Conservation (phyloP, 352 stramenopile species). For the Paralagenidium karlingii region DNA sequence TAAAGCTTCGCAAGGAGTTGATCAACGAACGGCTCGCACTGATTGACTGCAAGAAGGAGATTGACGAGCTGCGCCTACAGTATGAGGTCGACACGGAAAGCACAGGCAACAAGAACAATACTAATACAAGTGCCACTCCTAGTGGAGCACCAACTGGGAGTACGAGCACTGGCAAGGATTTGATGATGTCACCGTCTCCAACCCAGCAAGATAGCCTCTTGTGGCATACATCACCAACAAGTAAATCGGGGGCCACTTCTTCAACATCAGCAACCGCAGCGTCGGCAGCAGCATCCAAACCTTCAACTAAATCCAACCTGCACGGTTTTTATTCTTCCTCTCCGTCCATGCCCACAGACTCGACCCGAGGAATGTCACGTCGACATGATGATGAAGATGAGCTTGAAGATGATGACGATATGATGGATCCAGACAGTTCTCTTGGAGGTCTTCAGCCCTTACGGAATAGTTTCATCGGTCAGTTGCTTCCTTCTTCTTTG, state of each 20-base stretch:
- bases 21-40: slow-evolving; percentile 64
- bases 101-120: background rate
- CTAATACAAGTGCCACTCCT: too few relatives aligned
- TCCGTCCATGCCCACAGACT: too few relatives aligned
- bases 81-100: slow-evolving; percentile 6
- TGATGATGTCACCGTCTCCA: too few relatives aligned
- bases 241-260: too few relatives aligned
- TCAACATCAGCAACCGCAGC: too few relatives aligned
- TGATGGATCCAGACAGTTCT: slow-evolving; percentile 8
- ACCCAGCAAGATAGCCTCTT: too few relatives aligned
- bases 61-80: slow-evolving; percentile 28
- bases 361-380: too few relatives aligned
- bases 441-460: slow-evolving; percentile 39
- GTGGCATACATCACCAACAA: too few relatives aligned
- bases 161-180: too few relatives aligned
- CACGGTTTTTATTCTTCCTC: slow-evolving; percentile 58
- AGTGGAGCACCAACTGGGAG: too few relatives aligned
- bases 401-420: slow-evolving; percentile 34
- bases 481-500: slow-evolving; percentile 65
- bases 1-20: slow-evolving; percentile 62
- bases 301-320: slow-evolving; percentile 23
- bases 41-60: slow-evolving; percentile 54
- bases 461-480: slow-evolving; percentile 57
- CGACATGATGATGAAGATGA: slow-evolving; percentile 11
- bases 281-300: too few relatives aligned